phyloP scores from a whole-genome alignment of 805 yeast genomes.

The Yueomyces sp. region DNA sequence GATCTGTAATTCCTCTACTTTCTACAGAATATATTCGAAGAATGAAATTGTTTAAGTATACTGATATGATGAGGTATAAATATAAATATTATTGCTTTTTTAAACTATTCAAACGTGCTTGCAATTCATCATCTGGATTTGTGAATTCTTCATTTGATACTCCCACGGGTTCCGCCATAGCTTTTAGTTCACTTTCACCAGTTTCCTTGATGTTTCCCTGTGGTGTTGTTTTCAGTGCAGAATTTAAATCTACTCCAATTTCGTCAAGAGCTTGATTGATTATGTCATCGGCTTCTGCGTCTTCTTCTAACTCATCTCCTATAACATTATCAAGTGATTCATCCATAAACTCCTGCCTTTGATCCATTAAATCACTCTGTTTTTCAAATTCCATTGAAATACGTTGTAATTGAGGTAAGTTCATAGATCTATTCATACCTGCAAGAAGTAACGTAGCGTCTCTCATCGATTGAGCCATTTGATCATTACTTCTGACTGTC shows the following conservation, averaged over 20 bases:
- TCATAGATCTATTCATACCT: slow-evolving; percentile 83
- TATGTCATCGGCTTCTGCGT: slow-evolving; percentile 82
- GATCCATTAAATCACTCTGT: slow-evolving; percentile 95
- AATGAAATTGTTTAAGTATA: too few relatives aligned
- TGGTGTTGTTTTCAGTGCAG: slow-evolving; percentile 35
- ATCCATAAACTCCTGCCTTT: slow-evolving; percentile 97
- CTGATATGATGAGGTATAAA: background rate
- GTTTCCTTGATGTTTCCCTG: slow-evolving; percentile 12
- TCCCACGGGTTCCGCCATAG: slow-evolving; percentile 26
- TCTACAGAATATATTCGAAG: too few relatives aligned
- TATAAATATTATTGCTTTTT: slow-evolving; percentile 30
- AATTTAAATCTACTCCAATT: slow-evolving; percentile 74
- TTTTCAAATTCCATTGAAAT: slow-evolving; percentile 93
- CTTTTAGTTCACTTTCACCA: slow-evolving; percentile 6
- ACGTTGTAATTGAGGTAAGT: slow-evolving; percentile 73
- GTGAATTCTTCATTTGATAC: slow-evolving; percentile 15
- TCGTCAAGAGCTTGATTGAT: slow-evolving; percentile 89
- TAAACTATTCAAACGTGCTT: slow-evolving; percentile 75
- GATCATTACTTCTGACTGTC: slow-evolving; percentile 82
- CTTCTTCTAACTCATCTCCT: slow-evolving; percentile 82
- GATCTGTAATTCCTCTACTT: too few relatives aligned
- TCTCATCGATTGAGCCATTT: slow-evolving; percentile 88
- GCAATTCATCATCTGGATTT: slow-evolving; percentile 66
- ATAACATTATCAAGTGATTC: slow-evolving; percentile 95
- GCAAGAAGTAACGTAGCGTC: slow-evolving; percentile 80